A percentile compares a stretch with the other conserved stretches of the same genome.
Conservation (phyloP, 441 rosid species). For the Erodium chrysanthum region DNA sequence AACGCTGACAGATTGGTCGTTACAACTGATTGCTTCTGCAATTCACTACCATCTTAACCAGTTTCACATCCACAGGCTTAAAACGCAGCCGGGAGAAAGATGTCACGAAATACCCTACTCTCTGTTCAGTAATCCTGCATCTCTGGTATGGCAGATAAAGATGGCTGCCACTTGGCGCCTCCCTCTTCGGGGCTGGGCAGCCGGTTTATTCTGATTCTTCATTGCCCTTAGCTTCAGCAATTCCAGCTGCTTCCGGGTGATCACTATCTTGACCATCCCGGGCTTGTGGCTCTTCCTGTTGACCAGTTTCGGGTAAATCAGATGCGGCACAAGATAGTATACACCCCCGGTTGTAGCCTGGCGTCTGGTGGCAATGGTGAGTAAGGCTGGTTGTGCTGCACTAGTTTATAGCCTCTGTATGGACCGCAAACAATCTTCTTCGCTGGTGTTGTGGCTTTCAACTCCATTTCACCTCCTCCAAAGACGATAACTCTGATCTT, state of each 20-base stretch:
- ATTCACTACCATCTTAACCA: too few species aligned
- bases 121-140: not conserved
- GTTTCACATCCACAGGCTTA: not conserved
- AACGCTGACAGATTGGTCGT: not conserved
- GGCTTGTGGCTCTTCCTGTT: not conserved
- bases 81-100: not conserved
- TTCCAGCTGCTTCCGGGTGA: not conserved
- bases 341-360: not conserved
- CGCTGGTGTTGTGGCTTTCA: not conserved
- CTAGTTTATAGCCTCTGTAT: not conserved
- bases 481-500: not conserved
- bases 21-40: not conserved
- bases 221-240: conserved; percentile 3
- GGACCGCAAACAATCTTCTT: not conserved
- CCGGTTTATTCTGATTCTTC: not conserved
- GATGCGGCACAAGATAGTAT: conserved; percentile 4
- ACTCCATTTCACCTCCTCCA: not conserved
- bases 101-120: not conserved
- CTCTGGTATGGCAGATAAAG: not conserved
- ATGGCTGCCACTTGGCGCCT: not conserved
- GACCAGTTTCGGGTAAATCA: not conserved
- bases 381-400: not conserved
- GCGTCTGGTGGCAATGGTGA: not conserved
- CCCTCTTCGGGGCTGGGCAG: not conserved
- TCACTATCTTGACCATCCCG: not conserved